phyloP scores from a whole-genome alignment of 1,139 yeast species.

The Yamadazyma atmosphaerica region DNA sequence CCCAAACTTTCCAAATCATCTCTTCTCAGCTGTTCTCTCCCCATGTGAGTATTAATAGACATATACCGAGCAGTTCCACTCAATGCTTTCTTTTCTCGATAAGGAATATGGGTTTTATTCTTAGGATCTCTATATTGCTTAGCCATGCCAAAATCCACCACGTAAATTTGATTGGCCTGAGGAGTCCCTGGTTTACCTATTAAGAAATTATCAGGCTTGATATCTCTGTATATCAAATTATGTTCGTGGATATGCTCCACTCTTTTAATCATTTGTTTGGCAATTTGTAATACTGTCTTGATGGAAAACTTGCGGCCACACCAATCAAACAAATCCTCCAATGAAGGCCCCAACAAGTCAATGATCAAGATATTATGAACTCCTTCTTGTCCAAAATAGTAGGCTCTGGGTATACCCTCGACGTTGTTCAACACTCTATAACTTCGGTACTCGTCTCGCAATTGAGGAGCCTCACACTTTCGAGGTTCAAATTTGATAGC shows the following conservation, averaged over 20 bases:
- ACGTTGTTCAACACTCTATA: conserved; percentile 64
- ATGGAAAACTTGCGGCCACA: conserved; percentile 70
- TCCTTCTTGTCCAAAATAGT: conserved; percentile 81
- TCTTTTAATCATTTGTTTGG: conserved; percentile 70
- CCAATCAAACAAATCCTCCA: conserved; percentile 82
- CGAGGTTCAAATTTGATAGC: conserved; percentile 79
- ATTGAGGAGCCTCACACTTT: conserved; percentile 78
- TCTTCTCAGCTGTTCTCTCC: conserved; percentile 64
- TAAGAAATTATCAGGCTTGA: conserved; percentile 74
- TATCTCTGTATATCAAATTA: conserved; percentile 72
- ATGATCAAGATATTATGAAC: conserved; percentile 72
- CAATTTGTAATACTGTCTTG: conserved; percentile 71
- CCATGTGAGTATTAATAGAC: conserved; percentile 66
- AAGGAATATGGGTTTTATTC: conserved; percentile 59
- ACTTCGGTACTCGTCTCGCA: conserved; percentile 75
- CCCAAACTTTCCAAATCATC: conserved; percentile 65
- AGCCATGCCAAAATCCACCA: conserved; percentile 65
- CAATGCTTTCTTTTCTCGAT: conserved; percentile 60
- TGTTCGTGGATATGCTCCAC: conserved; percentile 69
- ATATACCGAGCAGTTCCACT: conserved; percentile 68
- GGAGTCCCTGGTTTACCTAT: conserved; percentile 68
- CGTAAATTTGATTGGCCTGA: conserved; percentile 55
- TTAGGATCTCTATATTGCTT: conserved; percentile 64
- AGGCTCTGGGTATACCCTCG: conserved; percentile 70
- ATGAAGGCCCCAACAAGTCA: conserved; percentile 72